phyloP scores from a whole-genome alignment of 257 asterid genomes.

The Echium plantagineum region DNA sequence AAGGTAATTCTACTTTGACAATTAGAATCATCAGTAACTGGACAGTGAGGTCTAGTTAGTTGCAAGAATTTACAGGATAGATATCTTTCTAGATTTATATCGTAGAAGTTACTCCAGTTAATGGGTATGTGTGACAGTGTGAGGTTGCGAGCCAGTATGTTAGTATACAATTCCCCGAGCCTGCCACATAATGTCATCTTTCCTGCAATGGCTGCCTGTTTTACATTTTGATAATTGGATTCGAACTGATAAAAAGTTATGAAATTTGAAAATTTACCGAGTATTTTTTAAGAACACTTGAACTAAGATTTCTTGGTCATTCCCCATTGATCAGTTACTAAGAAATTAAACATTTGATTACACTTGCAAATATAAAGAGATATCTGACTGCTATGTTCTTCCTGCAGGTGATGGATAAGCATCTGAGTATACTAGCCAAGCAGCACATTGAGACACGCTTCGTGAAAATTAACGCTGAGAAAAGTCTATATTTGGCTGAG shows the following conservation, averaged over 20 bases:
- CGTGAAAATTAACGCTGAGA: constrained; percentile 90
- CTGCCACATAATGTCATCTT: no score
- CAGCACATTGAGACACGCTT: constrained; percentile 89
- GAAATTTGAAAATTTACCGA: no score
- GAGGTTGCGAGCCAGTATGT: no score
- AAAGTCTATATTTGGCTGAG: constrained; percentile 77
- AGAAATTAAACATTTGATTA: not conserved
- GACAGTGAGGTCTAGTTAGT: not conserved
- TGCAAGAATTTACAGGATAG: not conserved
- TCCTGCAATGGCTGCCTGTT: no score
- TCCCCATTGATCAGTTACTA: no score
- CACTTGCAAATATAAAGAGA: not conserved
- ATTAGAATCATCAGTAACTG: not conserved
- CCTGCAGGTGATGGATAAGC: constrained; percentile 90
- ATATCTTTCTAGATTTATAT: not conserved
- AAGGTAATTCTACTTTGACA: not conserved
- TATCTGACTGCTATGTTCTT: constrained; percentile 3
- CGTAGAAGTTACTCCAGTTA: not conserved
- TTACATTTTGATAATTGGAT: no score
- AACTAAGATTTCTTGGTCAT: no score
- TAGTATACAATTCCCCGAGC: no score
- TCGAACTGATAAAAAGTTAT: no score
- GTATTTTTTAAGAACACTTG: no score
- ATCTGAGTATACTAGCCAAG: constrained; percentile 70
- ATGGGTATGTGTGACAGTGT: no score